phyloP scores from a whole-genome alignment of 345 rosid species.

The Camelina laxa region DNA sequence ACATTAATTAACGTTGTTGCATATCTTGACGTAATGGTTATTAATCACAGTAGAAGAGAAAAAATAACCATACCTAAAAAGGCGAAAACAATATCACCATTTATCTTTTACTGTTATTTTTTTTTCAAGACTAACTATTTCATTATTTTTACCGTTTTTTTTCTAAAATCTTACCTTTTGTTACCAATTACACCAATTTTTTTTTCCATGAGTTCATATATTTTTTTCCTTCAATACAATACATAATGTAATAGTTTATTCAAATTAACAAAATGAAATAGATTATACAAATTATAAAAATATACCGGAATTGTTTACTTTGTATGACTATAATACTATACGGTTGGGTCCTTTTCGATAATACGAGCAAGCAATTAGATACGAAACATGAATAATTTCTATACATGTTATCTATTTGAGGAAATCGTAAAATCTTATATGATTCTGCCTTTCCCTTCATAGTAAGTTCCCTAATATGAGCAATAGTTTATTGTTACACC shows the following conservation, averaged over 20 bases:
- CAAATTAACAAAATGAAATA: too few species aligned
- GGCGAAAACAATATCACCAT: too few species aligned
- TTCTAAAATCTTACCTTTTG: too few species aligned
- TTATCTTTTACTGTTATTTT: too few species aligned
- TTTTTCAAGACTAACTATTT: too few species aligned
- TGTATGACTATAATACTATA: background rate
- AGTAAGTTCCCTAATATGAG: slow-evolving; percentile 21
- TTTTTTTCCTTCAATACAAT: too few species aligned
- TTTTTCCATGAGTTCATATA: too few species aligned
- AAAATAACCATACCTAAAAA: too few species aligned
- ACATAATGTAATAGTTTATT: background rate
- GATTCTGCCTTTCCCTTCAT: slow-evolving; percentile 21
- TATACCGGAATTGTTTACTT: background rate
- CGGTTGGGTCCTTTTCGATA: slow-evolving; percentile 20
- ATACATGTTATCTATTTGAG: background rate
- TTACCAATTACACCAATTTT: too few species aligned
- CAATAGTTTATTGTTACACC: slow-evolving; percentile 26
- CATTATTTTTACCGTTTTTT: too few species aligned
- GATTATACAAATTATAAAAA: background rate
- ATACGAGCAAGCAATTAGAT: slow-evolving; percentile 34
- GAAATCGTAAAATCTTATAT: slow-evolving; percentile 2
- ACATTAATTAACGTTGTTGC: slow-evolving; percentile 19
- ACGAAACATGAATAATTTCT: slow-evolving; percentile 1
- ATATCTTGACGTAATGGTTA: too few species aligned
- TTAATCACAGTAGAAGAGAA: too few species aligned